phyloP scores from a whole-genome alignment of 1,139 yeast species.

The Debaryomycetaceae sp. region DNA sequence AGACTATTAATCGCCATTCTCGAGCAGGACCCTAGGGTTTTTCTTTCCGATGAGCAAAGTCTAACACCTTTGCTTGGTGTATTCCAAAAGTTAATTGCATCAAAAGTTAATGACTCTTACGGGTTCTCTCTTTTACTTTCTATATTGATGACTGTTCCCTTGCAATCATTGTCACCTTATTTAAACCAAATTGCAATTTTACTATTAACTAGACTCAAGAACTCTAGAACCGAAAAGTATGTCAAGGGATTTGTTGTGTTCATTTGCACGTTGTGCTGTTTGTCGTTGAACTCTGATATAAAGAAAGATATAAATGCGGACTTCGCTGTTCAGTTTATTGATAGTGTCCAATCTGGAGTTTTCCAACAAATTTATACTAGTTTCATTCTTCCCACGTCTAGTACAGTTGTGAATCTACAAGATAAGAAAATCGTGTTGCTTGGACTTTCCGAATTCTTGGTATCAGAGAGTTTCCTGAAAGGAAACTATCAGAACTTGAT shows the following conservation, averaged over 20 bases:
- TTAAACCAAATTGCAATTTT: constrained; percentile 72
- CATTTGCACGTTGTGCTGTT: constrained; percentile 48
- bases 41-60: constrained; percentile 36
- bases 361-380: constrained; percentile 63
- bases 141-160: constrained; percentile 58
- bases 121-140: constrained; percentile 84
- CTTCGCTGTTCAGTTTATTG: constrained; percentile 56
- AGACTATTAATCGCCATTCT: constrained; percentile 74
- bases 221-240: constrained; percentile 77
- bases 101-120: constrained; percentile 71
- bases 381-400: constrained; percentile 67
- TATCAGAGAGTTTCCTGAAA: constrained; percentile 18
- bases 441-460: constrained; percentile 63
- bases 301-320: constrained; percentile 35
- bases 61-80: constrained; percentile 87
- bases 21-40: constrained; percentile 54
- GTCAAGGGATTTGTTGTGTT: constrained; percentile 70
- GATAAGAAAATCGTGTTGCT: constrained; percentile 76
- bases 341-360: constrained; percentile 59
- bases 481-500: constrained; percentile 44
- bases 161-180: constrained; percentile 49
- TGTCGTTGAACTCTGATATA: constrained; percentile 29
- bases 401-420: constrained; percentile 59
- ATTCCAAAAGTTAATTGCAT: constrained; percentile 89
- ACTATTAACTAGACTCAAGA: constrained; percentile 75